These are phyloP conservation scores for Penicillium italicum DNA, from an alignment of 2,329 filamentous ascomycete genomes.

Conservation along the genomic window DNA sequence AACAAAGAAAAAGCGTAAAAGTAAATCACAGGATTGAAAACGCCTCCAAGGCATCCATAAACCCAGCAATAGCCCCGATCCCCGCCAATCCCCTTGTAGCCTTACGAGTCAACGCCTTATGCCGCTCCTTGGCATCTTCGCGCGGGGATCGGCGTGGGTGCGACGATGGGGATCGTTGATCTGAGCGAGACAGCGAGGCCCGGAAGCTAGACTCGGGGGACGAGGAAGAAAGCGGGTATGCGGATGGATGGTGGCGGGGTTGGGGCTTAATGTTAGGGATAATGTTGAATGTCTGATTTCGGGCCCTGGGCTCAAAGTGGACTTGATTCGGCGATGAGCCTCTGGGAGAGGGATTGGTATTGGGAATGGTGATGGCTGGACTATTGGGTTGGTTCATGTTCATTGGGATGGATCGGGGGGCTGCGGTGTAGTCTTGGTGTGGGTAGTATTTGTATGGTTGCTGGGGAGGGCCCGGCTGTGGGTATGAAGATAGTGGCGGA, in stretches of 20 bases:
- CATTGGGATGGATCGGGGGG: slow-evolving; percentile 17
- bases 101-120: slow-evolving; percentile 31
- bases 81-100: slow-evolving; percentile 37
- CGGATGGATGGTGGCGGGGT: slow-evolving; percentile 12
- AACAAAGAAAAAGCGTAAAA: neutral
- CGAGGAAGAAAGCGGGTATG: slow-evolving; percentile 20
- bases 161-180: slow-evolving; percentile 17
- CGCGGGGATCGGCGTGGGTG: slow-evolving; percentile 13
- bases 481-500: neutral
- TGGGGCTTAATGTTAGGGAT: slow-evolving; percentile 5
- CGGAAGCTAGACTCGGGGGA: slow-evolving; percentile 17
- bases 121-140: slow-evolving; percentile 23
- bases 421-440: slow-evolving; percentile 6
- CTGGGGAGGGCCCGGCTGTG: neutral
- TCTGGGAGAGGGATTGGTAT: slow-evolving; percentile 12
- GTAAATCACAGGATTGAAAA: slow-evolving; percentile 21
- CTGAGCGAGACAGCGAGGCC: slow-evolving; percentile 15
- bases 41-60: slow-evolving; percentile 40
- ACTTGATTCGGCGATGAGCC: slow-evolving; percentile 16
- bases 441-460: slow-evolving; percentile 13
- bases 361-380: neutral
- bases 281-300: slow-evolving; percentile 12
- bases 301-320: slow-evolving; percentile 10
- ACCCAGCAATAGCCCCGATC: slow-evolving; percentile 38
- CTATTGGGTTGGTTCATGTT: slow-evolving; percentile 4